Evolutionary conservation across 257 asterid species (phyloP), one percentile per base, ranked within the genome.

Genomic region (Ehretia macrophylla): DNA sequence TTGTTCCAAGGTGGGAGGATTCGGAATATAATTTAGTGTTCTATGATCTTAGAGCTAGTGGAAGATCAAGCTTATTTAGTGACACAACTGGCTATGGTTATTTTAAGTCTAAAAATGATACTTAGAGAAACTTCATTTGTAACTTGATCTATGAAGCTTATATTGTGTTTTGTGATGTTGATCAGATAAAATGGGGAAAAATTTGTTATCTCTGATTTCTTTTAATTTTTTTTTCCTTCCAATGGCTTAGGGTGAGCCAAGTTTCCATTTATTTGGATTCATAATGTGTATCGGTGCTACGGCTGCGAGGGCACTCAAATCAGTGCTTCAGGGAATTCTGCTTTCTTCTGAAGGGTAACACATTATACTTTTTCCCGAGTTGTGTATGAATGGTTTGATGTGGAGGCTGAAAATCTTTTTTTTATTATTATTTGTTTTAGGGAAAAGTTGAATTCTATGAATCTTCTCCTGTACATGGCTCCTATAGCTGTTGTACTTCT

Each of bases 381-480:
- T 42, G 14, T 10, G 47, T 4, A 42, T 42, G 47, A 2, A 42
- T 27, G 35, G 6, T 27, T 3, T 42, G 47, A 10, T 10, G 8
- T 42, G 3, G 35, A 27, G 35, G 35, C 6, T 27, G 35, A 27
- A 27, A n/a, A n/a, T n/a, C 23, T 18, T 5, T 22, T 42, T 40
- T 55, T 44, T 40, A 12, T n/a, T n/a, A n/a, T n/a, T 35, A 27
- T 53, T 27, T 64, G 62, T 27, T 21, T 35, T 19, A 74, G 79
- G 62, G 79, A 74, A 61, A 74, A 65, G 44, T 55, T 74, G 53
- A 74, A 74, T 57, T 74, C 79, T 45, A 74, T 74, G 79, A 74
- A 74, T 69, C 60, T 74, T 40, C 72, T 74, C 51, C 62, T 74
- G 67, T 74, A 74, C 72, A 74, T 74, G 79, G 74, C 79, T 9